These are phyloP conservation scores for Houttuynia cordata DNA, from an alignment of 164 flowering plant genomes.

Conservation along the genomic window DNA sequence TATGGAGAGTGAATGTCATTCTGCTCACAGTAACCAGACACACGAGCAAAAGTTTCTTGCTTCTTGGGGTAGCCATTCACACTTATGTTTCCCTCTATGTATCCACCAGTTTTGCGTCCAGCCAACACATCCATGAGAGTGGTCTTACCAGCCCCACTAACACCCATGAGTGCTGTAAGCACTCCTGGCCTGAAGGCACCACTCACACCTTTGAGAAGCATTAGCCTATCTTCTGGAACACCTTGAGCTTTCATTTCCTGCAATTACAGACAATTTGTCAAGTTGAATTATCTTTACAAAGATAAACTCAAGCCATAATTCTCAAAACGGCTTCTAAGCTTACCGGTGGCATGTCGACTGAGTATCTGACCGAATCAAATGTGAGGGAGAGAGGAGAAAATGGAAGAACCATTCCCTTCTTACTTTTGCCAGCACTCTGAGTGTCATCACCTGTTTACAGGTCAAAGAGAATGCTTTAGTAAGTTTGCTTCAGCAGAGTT, in stretches of 20 bases:
- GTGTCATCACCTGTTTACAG: not conserved
- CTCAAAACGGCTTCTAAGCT: not conserved
- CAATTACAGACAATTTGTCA: not conserved
- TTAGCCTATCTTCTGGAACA: constrained; percentile 20
- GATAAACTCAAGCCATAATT: not conserved
- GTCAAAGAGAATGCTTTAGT: not conserved
- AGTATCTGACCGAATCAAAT: constrained; percentile 31
- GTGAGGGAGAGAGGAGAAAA: constrained; percentile 37
- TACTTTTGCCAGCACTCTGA: constrained; percentile 7
- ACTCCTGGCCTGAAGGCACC: constrained; percentile 53
- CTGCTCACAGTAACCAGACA: constrained; percentile 50
- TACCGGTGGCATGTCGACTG: constrained; percentile 60
- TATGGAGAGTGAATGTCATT: constrained; percentile 48
- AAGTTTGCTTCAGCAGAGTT: not conserved
- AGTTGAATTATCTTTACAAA: not conserved
- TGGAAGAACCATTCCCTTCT: constrained; percentile 37
- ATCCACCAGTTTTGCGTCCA: constrained; percentile 43
- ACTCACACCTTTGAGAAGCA: constrained; percentile 35
- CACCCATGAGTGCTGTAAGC: constrained; percentile 52
- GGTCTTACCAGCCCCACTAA: constrained; percentile 55
- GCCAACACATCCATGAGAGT: constrained; percentile 49
- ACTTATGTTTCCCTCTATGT: constrained; percentile 31
- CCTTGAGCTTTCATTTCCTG: constrained; percentile 60
- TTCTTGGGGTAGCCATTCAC: constrained; percentile 43
- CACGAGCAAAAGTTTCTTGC: constrained; percentile 45